These are phyloP conservation scores for Cercospora janseana DNA, from an alignment of 2,329 filamentous ascomycete species.

Conservation along the genomic window DNA sequence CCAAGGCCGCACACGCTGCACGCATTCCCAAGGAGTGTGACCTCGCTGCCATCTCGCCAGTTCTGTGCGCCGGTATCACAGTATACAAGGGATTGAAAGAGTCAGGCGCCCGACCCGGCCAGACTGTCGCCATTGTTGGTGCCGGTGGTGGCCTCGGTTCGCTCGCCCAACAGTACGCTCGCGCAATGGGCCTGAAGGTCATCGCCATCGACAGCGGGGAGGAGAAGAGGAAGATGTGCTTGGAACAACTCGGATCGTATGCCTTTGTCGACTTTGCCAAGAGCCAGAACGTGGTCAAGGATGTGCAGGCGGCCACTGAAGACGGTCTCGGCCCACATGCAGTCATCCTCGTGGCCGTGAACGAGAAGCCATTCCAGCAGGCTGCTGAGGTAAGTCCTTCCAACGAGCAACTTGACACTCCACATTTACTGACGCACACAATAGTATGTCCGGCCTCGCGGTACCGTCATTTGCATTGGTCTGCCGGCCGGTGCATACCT, in stretches of 20 bases:
- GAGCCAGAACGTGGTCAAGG: conserved; percentile 73
- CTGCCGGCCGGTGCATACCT: conserved; percentile 78
- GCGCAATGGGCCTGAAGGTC: conserved; percentile 79
- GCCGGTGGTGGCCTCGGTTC: conserved; percentile 80
- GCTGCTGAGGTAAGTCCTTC: conserved; percentile 58
- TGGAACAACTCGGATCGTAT: conserved; percentile 65
- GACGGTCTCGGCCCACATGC: conserved; percentile 85
- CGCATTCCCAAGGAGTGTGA: conserved; percentile 73
- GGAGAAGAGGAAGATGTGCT: conserved; percentile 71
- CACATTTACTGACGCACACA: conserved; percentile 11
- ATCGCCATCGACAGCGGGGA: conserved; percentile 81
- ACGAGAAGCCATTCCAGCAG: conserved; percentile 93
- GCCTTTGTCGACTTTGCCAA: conserved; percentile 77
- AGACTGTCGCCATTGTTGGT: conserved; percentile 80
- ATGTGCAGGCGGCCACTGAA: conserved; percentile 76
- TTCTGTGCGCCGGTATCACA: conserved; percentile 76
- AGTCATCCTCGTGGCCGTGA: conserved; percentile 79
- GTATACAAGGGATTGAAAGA: conserved; percentile 93
- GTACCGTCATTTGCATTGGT: conserved; percentile 84
- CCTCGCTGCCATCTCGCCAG: conserved; percentile 73
- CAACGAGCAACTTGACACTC: not conserved
- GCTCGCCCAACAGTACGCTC: conserved; percentile 81
- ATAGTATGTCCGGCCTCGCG: conserved; percentile 76
- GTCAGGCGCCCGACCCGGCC: conserved; percentile 69
- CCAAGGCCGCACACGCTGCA: conserved; percentile 80